These are phyloP conservation scores for Vitis hybrid DNA, from an alignment of 177 flowering plant genomes.

Conservation along the genomic window DNA sequence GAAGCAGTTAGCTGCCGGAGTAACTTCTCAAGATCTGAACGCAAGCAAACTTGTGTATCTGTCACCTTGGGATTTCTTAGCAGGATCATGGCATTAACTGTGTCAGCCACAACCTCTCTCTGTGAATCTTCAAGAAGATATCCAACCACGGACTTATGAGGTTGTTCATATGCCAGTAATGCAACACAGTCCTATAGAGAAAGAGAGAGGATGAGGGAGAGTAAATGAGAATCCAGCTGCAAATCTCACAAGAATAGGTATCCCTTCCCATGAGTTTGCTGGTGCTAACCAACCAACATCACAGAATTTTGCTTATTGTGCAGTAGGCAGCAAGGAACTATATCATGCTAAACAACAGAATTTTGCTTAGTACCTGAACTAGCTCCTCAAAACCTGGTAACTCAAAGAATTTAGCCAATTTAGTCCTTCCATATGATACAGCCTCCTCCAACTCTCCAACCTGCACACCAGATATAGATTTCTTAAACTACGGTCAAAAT, in stretches of 20 bases:
- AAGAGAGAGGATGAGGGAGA: neutral
- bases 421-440: slow-evolving; percentile 68
- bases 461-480: slow-evolving; percentile 27
- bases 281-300: neutral
- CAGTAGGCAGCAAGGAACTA: too few species aligned
- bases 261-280: neutral
- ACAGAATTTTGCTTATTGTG: neutral
- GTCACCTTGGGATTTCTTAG: slow-evolving; percentile 62
- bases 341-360: neutral
- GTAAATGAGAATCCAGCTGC: neutral
- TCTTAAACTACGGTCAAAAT: too few species aligned
- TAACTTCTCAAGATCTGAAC: slow-evolving; percentile 74
- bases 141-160: slow-evolving; percentile 66
- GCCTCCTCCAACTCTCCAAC: slow-evolving; percentile 74
- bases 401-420: slow-evolving; percentile 58
- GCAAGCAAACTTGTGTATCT: slow-evolving; percentile 49
- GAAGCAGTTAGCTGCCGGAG: slow-evolving; percentile 84
- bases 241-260: neutral
- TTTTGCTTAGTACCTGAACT: slow-evolving; percentile 56
- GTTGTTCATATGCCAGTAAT: slow-evolving; percentile 80
- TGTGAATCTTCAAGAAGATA: slow-evolving; percentile 76
- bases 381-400: slow-evolving; percentile 40
- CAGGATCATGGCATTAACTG: slow-evolving; percentile 75
- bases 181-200: slow-evolving; percentile 79
- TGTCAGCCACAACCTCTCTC: slow-evolving; percentile 83